Conservation (phyloP, 2,329 filamentous ascomycete species). For the Fusarium praegraminearum region DNA sequence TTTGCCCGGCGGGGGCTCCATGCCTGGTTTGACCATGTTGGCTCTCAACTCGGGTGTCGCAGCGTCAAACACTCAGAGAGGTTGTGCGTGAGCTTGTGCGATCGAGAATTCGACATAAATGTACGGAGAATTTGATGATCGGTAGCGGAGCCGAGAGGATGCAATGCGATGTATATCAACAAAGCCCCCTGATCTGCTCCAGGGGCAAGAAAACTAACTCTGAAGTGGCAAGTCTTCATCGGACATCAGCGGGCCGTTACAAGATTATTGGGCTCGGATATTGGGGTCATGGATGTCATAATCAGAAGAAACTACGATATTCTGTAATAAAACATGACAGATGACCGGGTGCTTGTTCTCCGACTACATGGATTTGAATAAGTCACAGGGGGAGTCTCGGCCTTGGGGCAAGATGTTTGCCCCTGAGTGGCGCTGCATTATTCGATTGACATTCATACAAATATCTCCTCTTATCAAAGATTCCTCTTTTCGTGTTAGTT, state of each 20-base stretch:
- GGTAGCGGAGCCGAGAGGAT: neutral
- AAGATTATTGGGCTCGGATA: neutral
- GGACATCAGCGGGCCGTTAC: neutral
- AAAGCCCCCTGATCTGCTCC: too few relatives aligned
- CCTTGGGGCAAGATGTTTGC: neutral
- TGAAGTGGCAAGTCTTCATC: neutral
- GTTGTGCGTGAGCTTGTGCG: too few relatives aligned
- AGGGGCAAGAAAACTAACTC: neutral
- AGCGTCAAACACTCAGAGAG: neutral
- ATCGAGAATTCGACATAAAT: neutral
- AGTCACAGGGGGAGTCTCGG: neutral
- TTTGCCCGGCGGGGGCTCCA: slow-evolving; percentile 28
- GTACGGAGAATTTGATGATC: too few relatives aligned
- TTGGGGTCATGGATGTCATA: neutral
- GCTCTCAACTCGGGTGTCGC: neutral
- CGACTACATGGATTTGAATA: neutral
- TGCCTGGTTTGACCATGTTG: slow-evolving; percentile 22
- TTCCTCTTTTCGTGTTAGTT: neutral
- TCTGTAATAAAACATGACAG: neutral
- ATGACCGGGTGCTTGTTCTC: neutral
- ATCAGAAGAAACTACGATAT: neutral
- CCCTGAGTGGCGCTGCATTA: neutral
- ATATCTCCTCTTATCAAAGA: neutral
- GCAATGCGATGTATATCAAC: neutral
- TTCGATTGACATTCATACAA: neutral